Conservation (phyloP, 2,329 filamentous ascomycete genomes). For the Shiraia bambusicola region DNA sequence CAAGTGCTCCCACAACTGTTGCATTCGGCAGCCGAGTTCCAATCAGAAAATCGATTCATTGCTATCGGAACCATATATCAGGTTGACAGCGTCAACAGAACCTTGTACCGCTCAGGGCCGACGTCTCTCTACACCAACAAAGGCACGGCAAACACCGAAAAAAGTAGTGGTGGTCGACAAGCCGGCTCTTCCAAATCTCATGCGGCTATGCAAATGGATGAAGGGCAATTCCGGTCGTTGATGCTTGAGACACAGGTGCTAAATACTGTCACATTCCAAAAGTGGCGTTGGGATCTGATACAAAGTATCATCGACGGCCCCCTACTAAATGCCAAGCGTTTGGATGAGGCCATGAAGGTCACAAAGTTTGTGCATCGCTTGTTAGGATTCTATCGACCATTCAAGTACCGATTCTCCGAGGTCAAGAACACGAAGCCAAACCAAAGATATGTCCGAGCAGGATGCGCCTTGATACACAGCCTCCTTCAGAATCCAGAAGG, state of each 20-base stretch:
- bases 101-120: constrained; percentile 76
- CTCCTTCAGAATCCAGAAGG: constrained; percentile 85
- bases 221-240: constrained; percentile 62
- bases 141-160: constrained; percentile 20
- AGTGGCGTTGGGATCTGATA: constrained; percentile 98
- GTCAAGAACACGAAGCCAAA: constrained; percentile 88
- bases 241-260: constrained; percentile 81
- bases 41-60: constrained; percentile 70
- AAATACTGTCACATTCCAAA: constrained; percentile 83
- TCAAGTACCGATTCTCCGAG: constrained; percentile 93
- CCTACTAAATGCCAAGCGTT: constrained; percentile 81
- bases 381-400: constrained; percentile 92
- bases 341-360: constrained; percentile 91
- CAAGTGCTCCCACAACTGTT: constrained; percentile 89
- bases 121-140: constrained; percentile 39
- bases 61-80: constrained; percentile 94
- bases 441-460: constrained; percentile 88
- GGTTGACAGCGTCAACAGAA: constrained; percentile 95
- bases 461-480: constrained; percentile 84
- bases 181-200: constrained; percentile 54
- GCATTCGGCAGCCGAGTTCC: constrained; percentile 70
- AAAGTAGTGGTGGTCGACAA: constrained; percentile 37
- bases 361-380: constrained; percentile 96
- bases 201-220: constrained; percentile 63
- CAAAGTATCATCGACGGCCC: constrained; percentile 90